Evolutionary conservation across 1,139 yeast species (phyloP), one percentile per base, ranked within the genome.

Genomic region (Geotrichum restrictum): DNA sequence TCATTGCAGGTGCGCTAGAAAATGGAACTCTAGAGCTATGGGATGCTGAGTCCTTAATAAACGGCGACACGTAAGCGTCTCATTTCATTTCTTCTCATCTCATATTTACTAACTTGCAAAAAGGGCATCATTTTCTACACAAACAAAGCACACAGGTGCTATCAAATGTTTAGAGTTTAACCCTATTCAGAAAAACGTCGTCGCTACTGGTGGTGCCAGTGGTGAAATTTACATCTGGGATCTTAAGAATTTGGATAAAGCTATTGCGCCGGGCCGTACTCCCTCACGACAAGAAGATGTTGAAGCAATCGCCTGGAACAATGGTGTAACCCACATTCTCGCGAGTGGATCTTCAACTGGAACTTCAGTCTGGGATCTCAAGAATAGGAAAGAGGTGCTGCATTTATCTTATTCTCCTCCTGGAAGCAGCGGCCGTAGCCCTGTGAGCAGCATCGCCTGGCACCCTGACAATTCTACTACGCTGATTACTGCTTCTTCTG

Each of bases 161-260:
- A 88, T 87, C 53, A 82, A 81, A 60, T 74, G 88, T 22, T 77
- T 91, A 54, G 84, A 81, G 60, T 93, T 91, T 75, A 89, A 86
- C 66, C 85, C 91, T 3, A 74, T 79, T 53, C 89, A 87, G 66
- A 70, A 74, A 46, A 85, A 85, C 60, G 78, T 88, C 33, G 70
- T 94, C 62, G 96, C 88, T 1, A 81, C 95, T 38, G 96, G 95
- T 52, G 97, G 96, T 49, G 75, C 83, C 24, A 80, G 84, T 56
- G 95, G 96, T 57, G 95, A 91, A 70, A 82, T 89, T 50, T 84
- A 77, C 64, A 80, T 94, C 53, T 93, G 98, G 97, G 97, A 93
- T 72, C 76, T 88, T 42, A 80, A 79, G 58, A 72, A 70, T 52
- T 69, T 78, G 50, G 72, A 74, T 34, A 78, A 78, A 34, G 94